Base-by-base conservation (phyloP, 768 basidiomycete species). In the Hericium erinaceus region DNA sequence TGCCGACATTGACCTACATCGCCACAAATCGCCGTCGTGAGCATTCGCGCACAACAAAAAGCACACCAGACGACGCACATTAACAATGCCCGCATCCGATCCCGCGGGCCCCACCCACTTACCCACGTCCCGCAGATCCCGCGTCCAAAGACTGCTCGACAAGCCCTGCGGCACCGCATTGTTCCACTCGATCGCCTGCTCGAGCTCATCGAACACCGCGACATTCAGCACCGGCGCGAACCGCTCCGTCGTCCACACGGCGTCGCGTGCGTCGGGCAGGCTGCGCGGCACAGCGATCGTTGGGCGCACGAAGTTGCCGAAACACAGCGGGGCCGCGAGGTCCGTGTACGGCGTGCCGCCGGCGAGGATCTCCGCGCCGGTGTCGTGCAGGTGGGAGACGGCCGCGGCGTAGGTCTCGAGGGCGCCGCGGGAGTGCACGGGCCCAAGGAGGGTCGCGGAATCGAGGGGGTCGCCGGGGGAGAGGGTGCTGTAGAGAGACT, bases 21-120 rank as follows among this genome's bases (percentile, higher is more conserved):
- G 24, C 40, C 33, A 33, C 33, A 26, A 26, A 26, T 4, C 26
- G 3, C 26, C 26, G 3, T 26, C 26, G 26, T 33, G 41, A 22
- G 20, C n/a, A 48, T 26, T 18, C 16, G 39, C 49, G 39, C 18
- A 39, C 12, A 2, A 48, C 13, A 33, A 4, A 3, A 6, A 39
- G 38, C 38, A 48, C 55, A 37, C 48, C 11, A n/a, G 10, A 48
- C 15, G 6, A 75, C 83, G 67, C 68, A 90, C 92, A 72, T 95
- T 94, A 59, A 94, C 91, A 62, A 95, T 97, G 7, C 95, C 95
- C 41, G 88, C 77, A 69, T 98, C 95, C 24, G 87, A 89, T 33
- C 95, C 95, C 58, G 78, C 77, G 41, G 93, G 88, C 12, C 94
- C 92, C 62, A 95, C 85, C 92, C 93, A 97, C 72, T 84, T 89